Percentiles rank a stretch among this genome's conserved stretches.
Conservation (phyloP, 2,329 filamentous ascomycete species). For the Cladorrhinum sp. region DNA sequence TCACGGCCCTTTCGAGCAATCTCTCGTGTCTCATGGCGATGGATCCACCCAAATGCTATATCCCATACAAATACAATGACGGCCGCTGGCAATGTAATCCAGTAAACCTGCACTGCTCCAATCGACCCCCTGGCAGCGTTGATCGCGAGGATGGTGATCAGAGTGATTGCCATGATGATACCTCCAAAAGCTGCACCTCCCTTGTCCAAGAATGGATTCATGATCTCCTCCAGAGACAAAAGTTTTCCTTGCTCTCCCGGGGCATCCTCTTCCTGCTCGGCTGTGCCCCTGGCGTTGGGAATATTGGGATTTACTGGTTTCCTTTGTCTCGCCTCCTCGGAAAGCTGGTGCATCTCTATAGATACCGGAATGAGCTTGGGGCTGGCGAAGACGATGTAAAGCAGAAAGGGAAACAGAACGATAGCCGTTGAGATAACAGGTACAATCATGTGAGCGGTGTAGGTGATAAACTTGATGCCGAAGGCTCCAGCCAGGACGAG, state of each 20-base stretch:
- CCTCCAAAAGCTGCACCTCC: constrained; percentile 62
- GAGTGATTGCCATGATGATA: constrained; percentile 62
- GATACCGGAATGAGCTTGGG: constrained; percentile 60
- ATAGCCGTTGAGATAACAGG: constrained; percentile 67
- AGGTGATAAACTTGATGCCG: constrained; percentile 66
- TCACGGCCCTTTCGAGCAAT: constrained; percentile 56
- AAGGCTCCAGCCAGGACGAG: constrained; percentile 72
- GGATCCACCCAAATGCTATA: constrained; percentile 59
- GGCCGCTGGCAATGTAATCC: constrained; percentile 66
- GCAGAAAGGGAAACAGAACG: constrained; percentile 65
- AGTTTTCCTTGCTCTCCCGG: constrained; percentile 52
- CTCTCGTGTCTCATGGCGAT: constrained; percentile 59
- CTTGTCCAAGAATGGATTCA: constrained; percentile 72
- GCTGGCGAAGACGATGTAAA: constrained; percentile 67
- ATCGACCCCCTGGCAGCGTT: constrained; percentile 57
- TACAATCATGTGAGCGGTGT: constrained; percentile 75
- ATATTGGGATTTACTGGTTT: constrained; percentile 71
- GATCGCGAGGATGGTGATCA: constrained; percentile 62
- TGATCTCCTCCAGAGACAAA: constrained; percentile 66
- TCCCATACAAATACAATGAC: constrained; percentile 69
- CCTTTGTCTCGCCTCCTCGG: constrained; percentile 52
- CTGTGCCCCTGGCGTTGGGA: constrained; percentile 57
- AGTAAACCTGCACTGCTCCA: constrained; percentile 59
- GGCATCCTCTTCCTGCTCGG: constrained; percentile 49
- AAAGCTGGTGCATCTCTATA: constrained; percentile 67